Percentiles rank a stretch among this genome's conserved stretches.
phyloP scores from a whole-genome alignment of 371 early-diverging fungal genomes.

The Apophysomyces elegans region DNA sequence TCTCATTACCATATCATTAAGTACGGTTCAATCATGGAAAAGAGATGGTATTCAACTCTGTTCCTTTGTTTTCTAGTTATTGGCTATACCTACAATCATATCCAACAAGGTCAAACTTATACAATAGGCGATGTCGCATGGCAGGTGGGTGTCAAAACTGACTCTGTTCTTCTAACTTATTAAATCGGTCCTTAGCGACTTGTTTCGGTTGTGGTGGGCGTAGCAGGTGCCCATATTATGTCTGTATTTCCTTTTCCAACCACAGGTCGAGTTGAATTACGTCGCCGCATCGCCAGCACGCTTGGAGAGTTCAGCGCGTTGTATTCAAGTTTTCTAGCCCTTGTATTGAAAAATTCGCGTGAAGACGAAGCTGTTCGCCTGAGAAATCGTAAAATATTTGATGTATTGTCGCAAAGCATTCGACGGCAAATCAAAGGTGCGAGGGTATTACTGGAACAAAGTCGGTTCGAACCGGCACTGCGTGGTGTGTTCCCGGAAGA shows the following conservation, averaged over 20 bases:
- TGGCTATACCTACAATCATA: conserved; percentile 42
- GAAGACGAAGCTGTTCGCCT: conserved; percentile 14
- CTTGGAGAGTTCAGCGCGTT: conserved; percentile 41
- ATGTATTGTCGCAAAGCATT: conserved; percentile 32
- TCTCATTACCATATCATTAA: conserved; percentile 46
- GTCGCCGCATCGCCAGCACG: conserved; percentile 43
- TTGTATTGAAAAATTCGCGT: conserved; percentile 33
- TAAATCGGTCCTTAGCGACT: conserved; percentile 26
- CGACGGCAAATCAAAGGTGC: conserved; percentile 46
- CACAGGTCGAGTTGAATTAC: conserved; percentile 48
- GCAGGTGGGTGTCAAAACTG: not conserved
- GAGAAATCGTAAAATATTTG: conserved; percentile 42
- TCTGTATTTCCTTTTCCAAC: conserved; percentile 44
- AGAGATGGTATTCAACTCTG: too few species aligned
- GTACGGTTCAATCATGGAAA: conserved; percentile 20
- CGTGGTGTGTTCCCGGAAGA: conserved; percentile 52
- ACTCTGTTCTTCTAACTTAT: not conserved
- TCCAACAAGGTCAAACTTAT: conserved; percentile 4
- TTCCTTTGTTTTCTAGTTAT: conserved; percentile 29
- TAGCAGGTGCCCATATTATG: conserved; percentile 40
- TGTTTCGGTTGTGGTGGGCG: conserved; percentile 39
- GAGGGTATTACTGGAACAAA: conserved; percentile 48
- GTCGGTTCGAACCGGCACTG: conserved; percentile 52
- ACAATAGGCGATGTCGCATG: conserved; percentile 2
- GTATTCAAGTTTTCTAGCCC: conserved; percentile 46